These are phyloP conservation scores for Senecio squalidus DNA, from an alignment of 140 eudicot species.

Conservation along the genomic window DNA sequence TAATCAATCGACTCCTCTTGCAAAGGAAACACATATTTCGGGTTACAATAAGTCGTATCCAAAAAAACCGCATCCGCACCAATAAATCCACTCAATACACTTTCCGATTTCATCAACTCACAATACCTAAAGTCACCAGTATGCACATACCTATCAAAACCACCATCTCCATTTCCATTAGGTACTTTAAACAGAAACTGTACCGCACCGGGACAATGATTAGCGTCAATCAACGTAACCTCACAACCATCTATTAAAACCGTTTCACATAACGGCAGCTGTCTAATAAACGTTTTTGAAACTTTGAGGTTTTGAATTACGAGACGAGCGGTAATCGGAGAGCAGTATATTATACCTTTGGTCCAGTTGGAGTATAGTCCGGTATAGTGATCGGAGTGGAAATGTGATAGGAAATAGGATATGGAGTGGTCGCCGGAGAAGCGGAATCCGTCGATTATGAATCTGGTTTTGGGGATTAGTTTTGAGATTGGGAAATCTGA, in stretches of 20 bases:
- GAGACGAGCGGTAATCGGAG: constrained; percentile 57
- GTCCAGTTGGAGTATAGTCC: constrained; percentile 76
- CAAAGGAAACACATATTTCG: constrained; percentile 76
- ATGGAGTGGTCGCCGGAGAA: constrained; percentile 56
- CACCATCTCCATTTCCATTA: constrained; percentile 24
- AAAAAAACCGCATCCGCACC: constrained; percentile 82
- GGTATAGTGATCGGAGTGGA: constrained; percentile 95
- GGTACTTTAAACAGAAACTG: constrained; percentile 69
- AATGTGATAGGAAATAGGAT: constrained; percentile 87
- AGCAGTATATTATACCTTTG: constrained; percentile 64
- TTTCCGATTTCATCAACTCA: constrained; percentile 38
- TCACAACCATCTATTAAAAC: constrained; percentile 58
- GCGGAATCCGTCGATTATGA: constrained; percentile 73
- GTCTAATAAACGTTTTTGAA: constrained; percentile 30
- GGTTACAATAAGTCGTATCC: constrained; percentile 92
- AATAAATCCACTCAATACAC: constrained; percentile 40
- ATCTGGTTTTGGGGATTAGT: constrained; percentile 81
- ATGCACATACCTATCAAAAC: constrained; percentile 67
- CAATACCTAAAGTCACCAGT: constrained; percentile 89
- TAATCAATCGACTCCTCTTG: constrained; percentile 87
- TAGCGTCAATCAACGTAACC: constrained; percentile 65
- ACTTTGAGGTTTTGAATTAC: constrained; percentile 43
- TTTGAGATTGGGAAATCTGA: constrained; percentile 55
- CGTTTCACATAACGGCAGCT: constrained; percentile 39
- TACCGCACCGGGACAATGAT: constrained; percentile 97